Base-by-base conservation (phyloP, 2,329 filamentous ascomycete species). In the Fusarium hostae region DNA sequence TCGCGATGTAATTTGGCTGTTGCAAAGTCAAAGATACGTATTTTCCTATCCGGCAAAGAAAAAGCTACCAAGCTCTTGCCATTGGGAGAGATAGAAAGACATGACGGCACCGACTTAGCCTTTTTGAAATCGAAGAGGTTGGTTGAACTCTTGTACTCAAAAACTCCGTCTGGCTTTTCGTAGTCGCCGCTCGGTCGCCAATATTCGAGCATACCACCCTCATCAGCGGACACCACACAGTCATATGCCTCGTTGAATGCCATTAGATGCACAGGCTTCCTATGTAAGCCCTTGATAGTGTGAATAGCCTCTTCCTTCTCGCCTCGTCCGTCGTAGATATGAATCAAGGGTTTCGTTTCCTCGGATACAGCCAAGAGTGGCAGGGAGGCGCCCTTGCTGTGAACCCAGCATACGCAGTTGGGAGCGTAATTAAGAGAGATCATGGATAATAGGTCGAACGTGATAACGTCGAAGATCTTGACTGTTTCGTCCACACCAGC, bases 41-140 rank as follows among this genome's bases (percentile, higher is more conserved):
- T 90, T 81, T 97, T 97, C 62, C 96, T 90, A 81, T 99, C 96
- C 0, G 96, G 97, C 74, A 98, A 91, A 1, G 96, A 99, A 75
- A 96, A 91, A 0, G 94, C 92, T 3, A 92, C 94, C 78, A 99
- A 96, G 66, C 94, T 93, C 63, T 92, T 89, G 9, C 95, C 94
- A 0, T 92, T 92, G 0, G 95, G 94, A 1, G 96, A 98, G 50
- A 99, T 88, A 0, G 92, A 93, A 52, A 99, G 85, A 15, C 93
- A 93, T 7, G 91, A 89, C 0, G 95, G 95, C 1, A 92, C 88
- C 0, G 94, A 93, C 80, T 97, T 98, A 55, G 93, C 89, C 82
- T 98, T 98, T 78, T 97, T 98, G 84, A 99, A 98, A 58, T 97
- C 95, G 78, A 98, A 99, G 2, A 99, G 86, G 77, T 93, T 96